Percentiles rank a stretch among this genome's conserved stretches.
Conservation (phyloP, 2,329 filamentous ascomycete species). For the Aspergillus neotritici region DNA sequence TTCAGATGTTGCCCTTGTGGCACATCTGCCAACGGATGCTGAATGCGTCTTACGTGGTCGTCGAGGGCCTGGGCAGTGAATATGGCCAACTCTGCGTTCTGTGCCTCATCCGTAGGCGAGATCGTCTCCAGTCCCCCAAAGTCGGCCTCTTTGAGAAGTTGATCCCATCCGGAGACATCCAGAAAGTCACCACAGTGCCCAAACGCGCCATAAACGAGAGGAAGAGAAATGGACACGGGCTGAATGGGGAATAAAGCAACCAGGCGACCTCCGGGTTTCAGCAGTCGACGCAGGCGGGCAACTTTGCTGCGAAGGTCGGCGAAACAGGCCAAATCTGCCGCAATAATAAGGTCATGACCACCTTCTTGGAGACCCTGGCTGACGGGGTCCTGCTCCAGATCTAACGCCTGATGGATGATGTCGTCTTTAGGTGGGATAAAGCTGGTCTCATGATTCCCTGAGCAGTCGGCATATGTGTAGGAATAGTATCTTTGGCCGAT, state of each 20-base stretch:
- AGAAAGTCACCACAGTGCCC: constrained; percentile 3
- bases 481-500: no score
- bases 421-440: no score
- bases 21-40: not conserved
- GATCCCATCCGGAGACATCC: not conserved
- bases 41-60: not conserved
- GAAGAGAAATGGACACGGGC: not conserved
- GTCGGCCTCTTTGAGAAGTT: not conserved
- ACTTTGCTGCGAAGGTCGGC: no score
- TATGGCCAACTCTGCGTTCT: not conserved
- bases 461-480: no score
- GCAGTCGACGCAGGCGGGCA: constrained; percentile 23
- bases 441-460: no score
- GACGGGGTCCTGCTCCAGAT: no score
- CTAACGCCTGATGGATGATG: no score
- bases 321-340: no score
- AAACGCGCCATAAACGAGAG: not conserved
- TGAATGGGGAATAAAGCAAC: not conserved
- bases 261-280: constrained; percentile 9
- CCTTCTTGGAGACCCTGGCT: no score
- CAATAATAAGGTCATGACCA: no score
- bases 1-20: not conserved
- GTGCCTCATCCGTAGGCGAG: not conserved
- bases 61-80: constrained; percentile 3
- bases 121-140: not conserved